Evolutionary conservation across 1,139 yeast genomes (phyloP).

Genomic region (Yamadazyma songkhlaensis): DNA sequence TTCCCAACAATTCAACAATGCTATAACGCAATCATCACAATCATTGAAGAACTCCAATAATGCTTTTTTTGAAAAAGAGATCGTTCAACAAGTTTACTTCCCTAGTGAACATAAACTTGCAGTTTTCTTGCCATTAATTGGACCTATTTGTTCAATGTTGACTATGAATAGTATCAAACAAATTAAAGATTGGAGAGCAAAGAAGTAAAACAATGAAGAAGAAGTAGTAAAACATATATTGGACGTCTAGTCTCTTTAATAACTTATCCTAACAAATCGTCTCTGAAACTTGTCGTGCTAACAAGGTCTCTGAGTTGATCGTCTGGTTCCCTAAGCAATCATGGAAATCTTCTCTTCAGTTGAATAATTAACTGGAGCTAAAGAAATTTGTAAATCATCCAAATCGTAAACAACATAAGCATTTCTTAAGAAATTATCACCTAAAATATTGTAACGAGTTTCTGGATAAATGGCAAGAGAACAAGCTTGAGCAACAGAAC

Average conservation of each 20-base stretch:
- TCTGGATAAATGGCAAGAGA: constrained; percentile 5
- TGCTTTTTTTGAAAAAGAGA: constrained; percentile 89
- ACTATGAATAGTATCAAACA: constrained; percentile 50
- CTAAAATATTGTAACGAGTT: constrained; percentile 39
- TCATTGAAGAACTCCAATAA: constrained; percentile 60
- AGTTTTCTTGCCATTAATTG: constrained; percentile 83
- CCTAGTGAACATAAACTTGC: constrained; percentile 96
- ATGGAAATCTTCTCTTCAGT: too few species aligned
- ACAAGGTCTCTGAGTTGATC: too few species aligned
- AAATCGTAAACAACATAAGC: constrained; percentile 78
- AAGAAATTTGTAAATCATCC: constrained; percentile 56
- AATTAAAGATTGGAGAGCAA: constrained; percentile 19
- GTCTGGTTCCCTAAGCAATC: too few species aligned
- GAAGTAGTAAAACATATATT: neutral
- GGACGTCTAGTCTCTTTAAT: too few species aligned
- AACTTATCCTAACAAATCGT: too few species aligned
- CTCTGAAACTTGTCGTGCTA: too few species aligned
- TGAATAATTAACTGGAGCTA: constrained; percentile 59
- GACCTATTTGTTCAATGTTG: constrained; percentile 78
- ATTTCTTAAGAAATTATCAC: constrained; percentile 70
- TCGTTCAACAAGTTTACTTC: constrained; percentile 92
- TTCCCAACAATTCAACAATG: constrained; percentile 35
- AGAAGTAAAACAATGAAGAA: neutral
- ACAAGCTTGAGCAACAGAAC: constrained; percentile 10
- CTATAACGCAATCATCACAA: constrained; percentile 52